These are phyloP conservation scores for Thamnidium elegans DNA, from an alignment of 192 early-diverging fungal genomes.

Conservation along the genomic window DNA sequence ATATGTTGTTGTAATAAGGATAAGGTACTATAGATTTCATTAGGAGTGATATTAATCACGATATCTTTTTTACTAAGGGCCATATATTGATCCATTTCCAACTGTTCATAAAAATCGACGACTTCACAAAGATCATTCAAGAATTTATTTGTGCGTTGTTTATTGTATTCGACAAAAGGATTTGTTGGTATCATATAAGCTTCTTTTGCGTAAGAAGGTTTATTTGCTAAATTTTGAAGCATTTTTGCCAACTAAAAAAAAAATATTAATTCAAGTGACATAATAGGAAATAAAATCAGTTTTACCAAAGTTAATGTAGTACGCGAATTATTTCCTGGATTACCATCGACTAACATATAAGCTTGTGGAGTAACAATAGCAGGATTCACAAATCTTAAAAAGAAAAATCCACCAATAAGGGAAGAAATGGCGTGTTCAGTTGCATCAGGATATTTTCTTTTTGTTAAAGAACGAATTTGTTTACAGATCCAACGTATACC, in stretches of 20 bases:
- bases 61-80: constrained; percentile 91
- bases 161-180: constrained; percentile 87
- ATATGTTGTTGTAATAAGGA: constrained; percentile 77
- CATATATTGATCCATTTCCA: constrained; percentile 98
- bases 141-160: constrained; percentile 79
- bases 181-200: constrained; percentile 84
- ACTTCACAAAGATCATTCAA: constrained; percentile 89
- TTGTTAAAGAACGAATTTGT: constrained; percentile 90
- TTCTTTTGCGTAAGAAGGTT: constrained; percentile 88
- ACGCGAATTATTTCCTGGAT: constrained; percentile 76
- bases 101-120: constrained; percentile 88
- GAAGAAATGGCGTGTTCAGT: constrained; percentile 90
- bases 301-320: constrained; percentile 86
- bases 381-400: constrained; percentile 95
- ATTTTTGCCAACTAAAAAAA: constrained; percentile 75
- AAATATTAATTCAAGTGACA: neutral
- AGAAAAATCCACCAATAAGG: constrained; percentile 95
- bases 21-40: constrained; percentile 94
- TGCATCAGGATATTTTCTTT: constrained; percentile 90
- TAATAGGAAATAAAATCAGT: neutral
- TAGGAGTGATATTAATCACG: constrained; percentile 84
- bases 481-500: constrained; percentile 99
- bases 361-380: constrained; percentile 95
- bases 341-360: constrained; percentile 86
- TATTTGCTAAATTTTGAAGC: constrained; percentile 94